These are phyloP conservation scores for Ophioceras dolichostomum DNA, from an alignment of 2,329 filamentous ascomycete genomes.

Conservation along the genomic window DNA sequence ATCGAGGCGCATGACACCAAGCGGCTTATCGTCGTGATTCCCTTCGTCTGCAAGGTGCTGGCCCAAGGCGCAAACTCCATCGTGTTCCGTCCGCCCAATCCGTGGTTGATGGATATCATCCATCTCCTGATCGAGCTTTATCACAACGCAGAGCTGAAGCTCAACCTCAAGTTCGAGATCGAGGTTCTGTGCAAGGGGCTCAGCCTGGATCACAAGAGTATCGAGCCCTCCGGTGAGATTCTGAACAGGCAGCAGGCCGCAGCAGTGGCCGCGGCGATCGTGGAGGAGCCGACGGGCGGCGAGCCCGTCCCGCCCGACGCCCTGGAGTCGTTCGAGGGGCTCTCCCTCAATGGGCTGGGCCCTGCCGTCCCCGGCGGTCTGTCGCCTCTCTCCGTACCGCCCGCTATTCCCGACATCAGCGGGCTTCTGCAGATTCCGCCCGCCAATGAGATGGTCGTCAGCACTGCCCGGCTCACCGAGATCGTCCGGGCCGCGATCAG, in stretches of 20 bases:
- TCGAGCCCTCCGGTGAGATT: constrained; percentile 79
- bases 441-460: constrained; percentile 67
- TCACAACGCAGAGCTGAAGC: constrained; percentile 80
- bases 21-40: constrained; percentile 81
- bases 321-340: constrained; percentile 70
- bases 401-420: constrained; percentile 73
- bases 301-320: constrained; percentile 40
- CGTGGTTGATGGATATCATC: constrained; percentile 96
- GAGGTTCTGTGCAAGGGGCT: constrained; percentile 93
- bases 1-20: constrained; percentile 91
- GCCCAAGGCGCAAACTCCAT: constrained; percentile 73
- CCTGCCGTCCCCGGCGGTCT: constrained; percentile 59
- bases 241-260: no score
- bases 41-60: constrained; percentile 94
- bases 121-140: constrained; percentile 87
- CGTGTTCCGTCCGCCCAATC: constrained; percentile 89
- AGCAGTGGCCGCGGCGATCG: no score
- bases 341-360: constrained; percentile 64
- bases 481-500: constrained; percentile 82
- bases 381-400: constrained; percentile 64
- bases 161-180: constrained; percentile 97
- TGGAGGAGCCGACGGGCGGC: constrained; percentile 49
- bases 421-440: constrained; percentile 71
- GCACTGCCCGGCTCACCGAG: constrained; percentile 51
- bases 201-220: constrained; percentile 80